These are phyloP conservation scores for Neurospora cerealis DNA, from an alignment of 495 filamentous ascomycete genomes.

Conservation along the genomic window DNA sequence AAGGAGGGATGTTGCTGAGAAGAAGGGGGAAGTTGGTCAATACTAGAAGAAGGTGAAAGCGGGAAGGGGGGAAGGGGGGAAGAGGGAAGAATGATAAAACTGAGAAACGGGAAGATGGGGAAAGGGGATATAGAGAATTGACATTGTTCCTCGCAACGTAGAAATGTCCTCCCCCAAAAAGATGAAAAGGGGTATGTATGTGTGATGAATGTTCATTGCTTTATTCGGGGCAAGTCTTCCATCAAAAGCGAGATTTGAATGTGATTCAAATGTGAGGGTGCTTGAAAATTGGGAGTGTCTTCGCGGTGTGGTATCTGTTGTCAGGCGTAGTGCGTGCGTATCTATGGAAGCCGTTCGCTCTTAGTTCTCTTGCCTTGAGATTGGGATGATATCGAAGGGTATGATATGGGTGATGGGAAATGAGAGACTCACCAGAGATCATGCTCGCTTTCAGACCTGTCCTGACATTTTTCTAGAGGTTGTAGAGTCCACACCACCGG, in stretches of 20 bases:
- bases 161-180: too few species aligned
- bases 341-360: background rate
- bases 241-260: background rate
- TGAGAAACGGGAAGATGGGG: too few species aligned
- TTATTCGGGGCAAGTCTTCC: background rate
- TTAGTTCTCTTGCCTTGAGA: background rate
- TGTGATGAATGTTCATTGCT: too few species aligned
- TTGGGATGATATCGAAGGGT: background rate
- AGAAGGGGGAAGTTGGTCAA: too few species aligned
- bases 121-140: too few species aligned
- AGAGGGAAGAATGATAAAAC: too few species aligned
- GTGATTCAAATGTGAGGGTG: background rate
- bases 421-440: background rate
- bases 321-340: background rate
- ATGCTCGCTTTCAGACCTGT: background rate
- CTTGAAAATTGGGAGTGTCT: too few species aligned
- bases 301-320: background rate
- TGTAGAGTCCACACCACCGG: background rate
- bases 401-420: background rate
- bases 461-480: background rate
- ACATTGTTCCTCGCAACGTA: too few species aligned
- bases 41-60: too few species aligned
- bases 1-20: too few species aligned
- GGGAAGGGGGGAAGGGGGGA: too few species aligned
- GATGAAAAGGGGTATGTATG: too few species aligned